Evolutionary conservation across 345 rosid genomes (phyloP).

Genomic region (Brassica rapa): DNA sequence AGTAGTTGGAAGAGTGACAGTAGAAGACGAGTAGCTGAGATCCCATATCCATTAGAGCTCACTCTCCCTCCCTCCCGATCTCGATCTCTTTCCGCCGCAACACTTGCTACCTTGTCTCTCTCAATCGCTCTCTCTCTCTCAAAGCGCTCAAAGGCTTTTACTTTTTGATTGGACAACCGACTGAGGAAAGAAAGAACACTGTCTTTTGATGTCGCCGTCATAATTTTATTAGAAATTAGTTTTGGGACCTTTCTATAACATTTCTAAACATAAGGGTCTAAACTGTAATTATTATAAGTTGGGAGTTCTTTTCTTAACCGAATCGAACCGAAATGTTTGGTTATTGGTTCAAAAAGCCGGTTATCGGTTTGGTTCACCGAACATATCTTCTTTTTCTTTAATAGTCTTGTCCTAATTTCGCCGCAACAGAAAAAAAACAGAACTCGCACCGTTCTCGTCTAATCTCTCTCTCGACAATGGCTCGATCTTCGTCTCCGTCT

Average conservation of each 20-base stretch:
- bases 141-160: not conserved
- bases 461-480: slow-evolving; percentile 14
- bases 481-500: slow-evolving; percentile 31
- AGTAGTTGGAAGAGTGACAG: slow-evolving; percentile 40
- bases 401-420: slow-evolving; percentile 11
- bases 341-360: not conserved
- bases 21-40: slow-evolving; percentile 38
- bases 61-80: slow-evolving; percentile 27
- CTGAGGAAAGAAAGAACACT: slow-evolving; percentile 26
- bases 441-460: not conserved
- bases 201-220: not conserved
- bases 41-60: slow-evolving; percentile 40
- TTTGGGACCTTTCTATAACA: not conserved
- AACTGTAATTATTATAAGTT: slow-evolving; percentile 3
- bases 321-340: not conserved
- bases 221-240: slow-evolving; percentile 11
- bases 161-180: slow-evolving; percentile 14
- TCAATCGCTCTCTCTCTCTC: slow-evolving; percentile 32
- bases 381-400: not conserved
- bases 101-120: slow-evolving; percentile 34
- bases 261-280: not conserved
- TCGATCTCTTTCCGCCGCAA: slow-evolving; percentile 27
- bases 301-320: not conserved
- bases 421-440: slow-evolving; percentile 12
- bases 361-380: not conserved